Percentiles rank a stretch among this genome's conserved stretches.
phyloP scores from a whole-genome alignment of 2,329 filamentous ascomycete species.

The Tolypocladium pustulatum region DNA sequence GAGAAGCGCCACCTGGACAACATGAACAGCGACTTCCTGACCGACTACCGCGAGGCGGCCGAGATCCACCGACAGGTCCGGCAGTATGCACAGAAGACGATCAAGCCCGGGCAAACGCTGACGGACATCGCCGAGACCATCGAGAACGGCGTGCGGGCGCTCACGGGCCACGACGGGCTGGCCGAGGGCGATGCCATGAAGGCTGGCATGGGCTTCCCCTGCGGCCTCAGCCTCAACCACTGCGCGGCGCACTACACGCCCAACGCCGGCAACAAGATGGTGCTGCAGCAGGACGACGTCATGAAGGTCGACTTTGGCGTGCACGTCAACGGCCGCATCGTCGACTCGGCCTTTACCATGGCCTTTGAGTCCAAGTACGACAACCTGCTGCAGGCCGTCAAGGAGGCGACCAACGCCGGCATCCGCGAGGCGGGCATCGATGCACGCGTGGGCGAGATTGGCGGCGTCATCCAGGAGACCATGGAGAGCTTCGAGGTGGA shows the following conservation, averaged over 20 bases:
- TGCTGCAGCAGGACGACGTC: conserved; percentile 63
- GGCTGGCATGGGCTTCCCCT: conserved; percentile 80
- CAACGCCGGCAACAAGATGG: conserved; percentile 73
- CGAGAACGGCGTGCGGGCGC: conserved; percentile 66
- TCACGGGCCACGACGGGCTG: conserved; percentile 67
- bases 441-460: conserved; percentile 77
- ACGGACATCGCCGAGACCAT: conserved; percentile 82
- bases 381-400: conserved; percentile 61
- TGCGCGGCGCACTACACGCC: conserved; percentile 81
- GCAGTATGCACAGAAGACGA: conserved; percentile 69
- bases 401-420: conserved; percentile 74
- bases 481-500: conserved; percentile 93
- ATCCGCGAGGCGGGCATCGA: conserved; percentile 81
- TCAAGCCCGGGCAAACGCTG: conserved; percentile 71
- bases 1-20: conserved; percentile 78
- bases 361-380: conserved; percentile 67
- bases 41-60: conserved; percentile 75
- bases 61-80: conserved; percentile 84
- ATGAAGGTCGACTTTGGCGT: conserved; percentile 79
- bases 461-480: conserved; percentile 73
- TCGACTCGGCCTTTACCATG: conserved; percentile 73
- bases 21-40: conserved; percentile 69
- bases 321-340: conserved; percentile 69
- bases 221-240: conserved; percentile 73
- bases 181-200: conserved; percentile 68